Evolutionary conservation across 2,329 filamentous ascomycete genomes (phyloP), one percentile per base, ranked within the genome.

Genomic region (Aureobasidium melanogenum): DNA sequence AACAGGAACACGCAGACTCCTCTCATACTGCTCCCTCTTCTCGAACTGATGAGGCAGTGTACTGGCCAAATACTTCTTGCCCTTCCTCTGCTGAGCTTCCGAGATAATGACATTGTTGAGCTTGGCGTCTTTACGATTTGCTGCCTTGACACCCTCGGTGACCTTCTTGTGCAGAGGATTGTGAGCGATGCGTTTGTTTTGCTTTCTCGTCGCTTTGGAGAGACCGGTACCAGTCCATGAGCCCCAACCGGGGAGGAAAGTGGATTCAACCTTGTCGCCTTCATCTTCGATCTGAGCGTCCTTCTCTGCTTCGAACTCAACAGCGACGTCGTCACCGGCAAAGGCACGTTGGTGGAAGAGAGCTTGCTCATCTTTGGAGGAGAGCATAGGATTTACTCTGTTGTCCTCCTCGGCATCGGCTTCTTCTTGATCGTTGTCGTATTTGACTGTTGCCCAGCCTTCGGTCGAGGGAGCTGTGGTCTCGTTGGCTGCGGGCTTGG

Each of bases 211-310:
- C 64, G 83, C 84, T 67, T 84, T 86, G 73, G 84, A 88, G 65
- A 97, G 80, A 19, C 92, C 93, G 17, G 88, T 85, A 64, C 94
- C 94, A 5, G 88, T 83, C 94, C 94, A 97, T 69, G 82, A 86
- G 66, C 94, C 94, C 94, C 94, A 99, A 48, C 94, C 94, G 0
- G 91, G 91, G 6, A 99, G 81, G n/a, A 89, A 88, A 66, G 88
- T 88, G 71, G 93, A 91, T 32, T 91, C 76, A 61, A 90, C 78
- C 74, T 94, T 88, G 70, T 95, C 89, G 66, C 88, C 91, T 73
- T 97, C 91, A 19, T 89, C 88, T 32, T 84, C 81, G 19, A 85
- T 83, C 1, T 83, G 79, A 54, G 84, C 83, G 17, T 80, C 81
- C 76, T 97, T 97, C 71, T 97, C 92, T 39, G 81, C 81, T 62